A percentile compares a stretch with the other conserved stretches of the same genome.
These are phyloP conservation scores for Neopestalotiopsis clavispora DNA, from an alignment of 2,329 filamentous ascomycete species.

Conservation along the genomic window DNA sequence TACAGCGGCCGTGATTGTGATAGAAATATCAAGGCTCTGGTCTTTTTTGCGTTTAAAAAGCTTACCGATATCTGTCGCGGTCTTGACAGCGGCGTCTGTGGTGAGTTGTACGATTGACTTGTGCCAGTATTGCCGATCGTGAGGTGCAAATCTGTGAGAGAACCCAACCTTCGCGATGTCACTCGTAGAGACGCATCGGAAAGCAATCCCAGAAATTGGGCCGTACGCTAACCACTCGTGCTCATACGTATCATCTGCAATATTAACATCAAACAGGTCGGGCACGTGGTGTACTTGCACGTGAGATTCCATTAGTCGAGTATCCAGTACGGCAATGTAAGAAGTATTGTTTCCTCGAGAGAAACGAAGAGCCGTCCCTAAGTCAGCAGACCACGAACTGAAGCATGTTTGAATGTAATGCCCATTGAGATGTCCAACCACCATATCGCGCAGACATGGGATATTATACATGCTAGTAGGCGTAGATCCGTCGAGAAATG, in stretches of 20 bases:
- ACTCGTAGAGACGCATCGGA: background rate
- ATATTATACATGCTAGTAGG: conserved; percentile 2
- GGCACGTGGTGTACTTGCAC: background rate
- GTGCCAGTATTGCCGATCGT: no score
- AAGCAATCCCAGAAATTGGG: background rate
- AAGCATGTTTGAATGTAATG: background rate
- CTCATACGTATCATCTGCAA: background rate
- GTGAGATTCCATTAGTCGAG: background rate
- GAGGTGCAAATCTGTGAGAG: background rate
- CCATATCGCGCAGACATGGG: background rate
- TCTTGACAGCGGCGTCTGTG: background rate
- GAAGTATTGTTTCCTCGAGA: background rate
- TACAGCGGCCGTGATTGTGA: background rate
- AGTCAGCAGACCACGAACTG: conserved; percentile 7
- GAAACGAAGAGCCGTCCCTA: background rate
- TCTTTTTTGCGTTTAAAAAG: background rate
- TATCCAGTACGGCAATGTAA: background rate
- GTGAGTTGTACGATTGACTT: background rate
- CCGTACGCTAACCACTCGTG: conserved; percentile 5
- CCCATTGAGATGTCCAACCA: background rate
- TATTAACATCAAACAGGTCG: background rate
- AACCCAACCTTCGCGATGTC: background rate
- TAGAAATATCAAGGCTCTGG: background rate
- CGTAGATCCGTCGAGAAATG: background rate
- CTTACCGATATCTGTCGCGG: background rate